These are phyloP conservation scores for Starmerella asiatica DNA, from an alignment of 805 yeast species.

Conservation along the genomic window DNA sequence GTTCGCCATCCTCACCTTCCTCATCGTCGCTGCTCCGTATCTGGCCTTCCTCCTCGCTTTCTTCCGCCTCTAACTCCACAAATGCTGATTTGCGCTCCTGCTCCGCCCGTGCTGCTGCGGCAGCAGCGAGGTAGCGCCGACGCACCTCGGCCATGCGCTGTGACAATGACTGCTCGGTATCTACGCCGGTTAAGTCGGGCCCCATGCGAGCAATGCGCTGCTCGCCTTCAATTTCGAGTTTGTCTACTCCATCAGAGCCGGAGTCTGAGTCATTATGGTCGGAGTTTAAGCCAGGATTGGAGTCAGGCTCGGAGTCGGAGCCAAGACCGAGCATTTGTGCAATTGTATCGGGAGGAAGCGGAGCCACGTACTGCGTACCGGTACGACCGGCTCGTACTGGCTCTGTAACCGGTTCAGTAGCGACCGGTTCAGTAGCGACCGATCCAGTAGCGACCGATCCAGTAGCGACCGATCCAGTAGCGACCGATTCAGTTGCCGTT, in stretches of 20 bases:
- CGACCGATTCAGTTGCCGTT: not conserved
- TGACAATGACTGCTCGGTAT: conserved; percentile 3
- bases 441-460: not conserved
- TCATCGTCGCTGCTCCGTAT: conserved; percentile 9
- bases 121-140: conserved; percentile 6
- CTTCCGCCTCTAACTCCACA: conserved; percentile 21
- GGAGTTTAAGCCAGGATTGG: no score
- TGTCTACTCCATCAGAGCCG: no score
- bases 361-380: conserved; percentile 10
- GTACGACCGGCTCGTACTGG: conserved; percentile 3
- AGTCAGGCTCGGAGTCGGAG: not conserved
- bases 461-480: not conserved
- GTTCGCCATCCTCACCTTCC: conserved; percentile 11
- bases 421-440: not conserved
- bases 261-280: no score
- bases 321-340: conserved; percentile 5
- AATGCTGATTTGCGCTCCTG: conserved; percentile 1
- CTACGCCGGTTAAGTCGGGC: not conserved
- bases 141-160: conserved; percentile 16
- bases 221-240: not conserved
- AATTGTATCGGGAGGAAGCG: conserved; percentile 1
- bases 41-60: conserved; percentile 20
- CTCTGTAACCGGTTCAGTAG: not conserved
- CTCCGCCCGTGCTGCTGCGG: conserved; percentile 2
- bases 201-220: not conserved